Evolutionary conservation across 148 eudicot genomes (phyloP), one percentile per base, ranked within the genome.

Genomic region (Persicaria maculosa): DNA sequence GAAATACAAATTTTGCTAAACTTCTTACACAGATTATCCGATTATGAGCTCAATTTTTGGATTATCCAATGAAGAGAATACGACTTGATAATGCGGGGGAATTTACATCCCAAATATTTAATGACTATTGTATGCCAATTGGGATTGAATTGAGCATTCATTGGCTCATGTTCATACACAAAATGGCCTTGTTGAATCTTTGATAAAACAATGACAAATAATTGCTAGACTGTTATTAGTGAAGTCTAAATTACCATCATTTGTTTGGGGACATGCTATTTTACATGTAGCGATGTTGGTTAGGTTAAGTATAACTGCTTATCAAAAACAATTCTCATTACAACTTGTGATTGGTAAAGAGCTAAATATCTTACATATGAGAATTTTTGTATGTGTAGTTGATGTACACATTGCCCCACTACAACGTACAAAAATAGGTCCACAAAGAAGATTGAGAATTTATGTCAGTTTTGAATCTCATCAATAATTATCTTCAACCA

Each of bases 31-130:
- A 61, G 7, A 61, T 61, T n/a, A 61, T 61, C 31, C 1, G 16
- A 61, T 61, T 61, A 61, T 7, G 67, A 31, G 17, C 8, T 19
- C 12, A 4, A 6, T 61, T 61, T 31, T 17, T 17, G 5, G 19
- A 61, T 61, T 61, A 61, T 61, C 17, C 67, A 61, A 61, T 61
- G 20, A 61, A n/a, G n/a, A n/a, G n/a, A n/a, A n/a, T n/a, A n/a
- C n/a, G n/a, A n/a, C n/a, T n/a, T n/a, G n/a, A n/a, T n/a, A n/a
- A n/a, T n/a, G n/a, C n/a, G n/a, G n/a, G n/a, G n/a, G n/a, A n/a
- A n/a, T n/a, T n/a, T n/a, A n/a, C n/a, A n/a, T n/a, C n/a, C n/a
- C n/a, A n/a, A n/a, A n/a, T n/a, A 61, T 61, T 61, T 19, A 6
- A 5, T 15, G 19, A 61, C 6, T 15, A 61, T 61, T 61, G 19